Evolutionary conservation across 140 eudicot genomes (phyloP).

Genomic region (Oenanthe javanica): DNA sequence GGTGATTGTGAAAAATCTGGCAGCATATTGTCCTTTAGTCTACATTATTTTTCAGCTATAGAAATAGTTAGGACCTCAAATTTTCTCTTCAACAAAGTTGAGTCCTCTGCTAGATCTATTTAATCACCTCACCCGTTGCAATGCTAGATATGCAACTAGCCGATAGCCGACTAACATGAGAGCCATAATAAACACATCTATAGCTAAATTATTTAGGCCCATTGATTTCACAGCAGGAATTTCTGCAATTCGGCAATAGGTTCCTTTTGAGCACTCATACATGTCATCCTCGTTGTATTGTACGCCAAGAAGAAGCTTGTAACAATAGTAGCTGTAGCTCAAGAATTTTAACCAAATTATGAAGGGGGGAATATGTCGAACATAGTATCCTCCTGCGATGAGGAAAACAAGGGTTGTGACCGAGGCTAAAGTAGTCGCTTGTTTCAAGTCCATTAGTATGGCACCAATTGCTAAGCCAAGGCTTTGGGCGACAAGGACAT

Average conservation of each 20-base stretch:
- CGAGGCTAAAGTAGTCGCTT: constrained; percentile 92
- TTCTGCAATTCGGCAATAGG: constrained; percentile 66
- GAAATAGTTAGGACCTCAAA: constrained; percentile 34
- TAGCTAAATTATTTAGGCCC: constrained; percentile 51
- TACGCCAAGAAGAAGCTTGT: constrained; percentile 86
- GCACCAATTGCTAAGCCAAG: constrained; percentile 94
- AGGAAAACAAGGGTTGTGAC: constrained; percentile 95
- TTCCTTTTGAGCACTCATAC: constrained; percentile 73
- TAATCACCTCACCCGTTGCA: constrained; percentile 53
- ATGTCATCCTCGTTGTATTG: constrained; percentile 62
- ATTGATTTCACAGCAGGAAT: constrained; percentile 76
- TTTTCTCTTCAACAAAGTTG: constrained; percentile 21
- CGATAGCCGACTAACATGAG: constrained; percentile 86
- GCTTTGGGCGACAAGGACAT: constrained; percentile 88
- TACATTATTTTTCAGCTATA: constrained; percentile 36
- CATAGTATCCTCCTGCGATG: constrained; percentile 92
- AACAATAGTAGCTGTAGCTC: constrained; percentile 97
- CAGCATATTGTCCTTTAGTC: constrained; percentile 24
- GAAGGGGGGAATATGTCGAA: constrained; percentile 85
- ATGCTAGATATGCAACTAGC: constrained; percentile 73
- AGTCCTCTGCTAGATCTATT: constrained; percentile 20
- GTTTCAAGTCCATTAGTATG: constrained; percentile 88
- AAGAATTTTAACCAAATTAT: constrained; percentile 91
- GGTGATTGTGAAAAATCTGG: constrained; percentile 46
- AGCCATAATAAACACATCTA: constrained; percentile 62